Percentiles rank a stretch among this genome's conserved stretches.
Evolutionary conservation across 371 early-diverging fungal genomes (phyloP).

Genomic region (Zopfochytrium polystomum): DNA sequence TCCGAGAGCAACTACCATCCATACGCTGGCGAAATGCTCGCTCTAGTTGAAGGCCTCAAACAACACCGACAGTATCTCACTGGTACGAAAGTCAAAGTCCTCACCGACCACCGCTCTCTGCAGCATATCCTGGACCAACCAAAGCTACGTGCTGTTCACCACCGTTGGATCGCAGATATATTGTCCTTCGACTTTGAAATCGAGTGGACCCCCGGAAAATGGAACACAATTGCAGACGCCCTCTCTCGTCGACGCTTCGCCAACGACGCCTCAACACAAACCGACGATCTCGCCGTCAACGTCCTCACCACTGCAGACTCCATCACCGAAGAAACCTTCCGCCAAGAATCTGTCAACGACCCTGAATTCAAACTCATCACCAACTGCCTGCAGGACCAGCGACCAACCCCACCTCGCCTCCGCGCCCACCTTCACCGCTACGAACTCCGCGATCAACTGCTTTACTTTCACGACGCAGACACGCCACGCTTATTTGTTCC

Average conservation of each 20-base stretch:
- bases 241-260: slow-evolving; percentile 6
- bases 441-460: slow-evolving; percentile 4
- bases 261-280: background rate
- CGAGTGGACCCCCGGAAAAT: slow-evolving; percentile 12
- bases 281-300: background rate
- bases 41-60: too few species aligned
- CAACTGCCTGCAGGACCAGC: too few species aligned
- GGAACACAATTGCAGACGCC: too few species aligned
- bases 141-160: slow-evolving; percentile 14
- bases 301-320: background rate
- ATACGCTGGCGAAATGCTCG: slow-evolving; percentile 3
- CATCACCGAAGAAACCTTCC: background rate
- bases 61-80: too few species aligned
- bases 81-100: too few species aligned
- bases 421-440: slow-evolving; percentile 4
- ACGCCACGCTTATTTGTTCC: slow-evolving; percentile 13
- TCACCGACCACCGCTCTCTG: too few species aligned
- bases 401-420: background rate
- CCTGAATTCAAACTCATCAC: too few species aligned
- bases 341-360: too few species aligned
- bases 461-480: slow-evolving; percentile 10
- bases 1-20: slow-evolving; percentile 2
- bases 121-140: too few species aligned
- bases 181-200: slow-evolving; percentile 12
- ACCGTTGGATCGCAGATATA: slow-evolving; percentile 16